Conservation (phyloP, 2,329 filamentous ascomycete genomes). For the Graphilbum sp. region DNA sequence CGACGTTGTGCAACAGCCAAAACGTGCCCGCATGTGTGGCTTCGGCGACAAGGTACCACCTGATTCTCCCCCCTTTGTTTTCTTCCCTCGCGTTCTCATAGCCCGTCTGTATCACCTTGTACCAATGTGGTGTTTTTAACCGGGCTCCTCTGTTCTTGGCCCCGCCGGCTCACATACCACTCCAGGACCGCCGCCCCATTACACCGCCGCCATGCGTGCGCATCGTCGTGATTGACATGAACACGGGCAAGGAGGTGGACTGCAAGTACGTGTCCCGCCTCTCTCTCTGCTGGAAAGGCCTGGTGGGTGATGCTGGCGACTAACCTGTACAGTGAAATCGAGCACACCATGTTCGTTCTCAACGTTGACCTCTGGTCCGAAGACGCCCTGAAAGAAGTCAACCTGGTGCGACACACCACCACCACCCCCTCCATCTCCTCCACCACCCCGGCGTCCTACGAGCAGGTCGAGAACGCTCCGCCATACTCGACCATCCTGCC, state of each 20-base stretch:
- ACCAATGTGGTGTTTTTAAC: too few relatives aligned
- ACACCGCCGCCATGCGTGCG: constrained; percentile 88
- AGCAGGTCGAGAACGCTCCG: constrained; percentile 27
- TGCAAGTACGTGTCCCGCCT: constrained; percentile 45
- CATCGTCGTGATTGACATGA: constrained; percentile 59
- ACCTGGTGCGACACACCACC: constrained; percentile 46
- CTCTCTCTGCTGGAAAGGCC: background rate
- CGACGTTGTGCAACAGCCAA: constrained; percentile 75
- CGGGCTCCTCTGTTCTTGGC: too few relatives aligned
- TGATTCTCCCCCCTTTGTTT: constrained; percentile 2
- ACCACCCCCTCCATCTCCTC: constrained; percentile 64
- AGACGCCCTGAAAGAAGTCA: constrained; percentile 46
- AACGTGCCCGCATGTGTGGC: constrained; percentile 92
- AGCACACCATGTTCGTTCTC: constrained; percentile 35
- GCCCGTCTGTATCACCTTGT: too few relatives aligned
- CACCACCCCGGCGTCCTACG: constrained; percentile 64
- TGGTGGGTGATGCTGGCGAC: too few relatives aligned
- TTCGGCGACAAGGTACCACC: constrained; percentile 82
- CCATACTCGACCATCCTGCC: constrained; percentile 20
- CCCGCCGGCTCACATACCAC: too few relatives aligned
- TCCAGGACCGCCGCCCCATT: constrained; percentile 83
- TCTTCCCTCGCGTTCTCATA: background rate
- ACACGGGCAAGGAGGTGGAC: constrained; percentile 66
- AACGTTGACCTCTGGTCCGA: constrained; percentile 55
- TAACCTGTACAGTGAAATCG: constrained; percentile 34